Conservation (phyloP, 257 asterid genomes). For the Solanum bulbocastanum region DNA sequence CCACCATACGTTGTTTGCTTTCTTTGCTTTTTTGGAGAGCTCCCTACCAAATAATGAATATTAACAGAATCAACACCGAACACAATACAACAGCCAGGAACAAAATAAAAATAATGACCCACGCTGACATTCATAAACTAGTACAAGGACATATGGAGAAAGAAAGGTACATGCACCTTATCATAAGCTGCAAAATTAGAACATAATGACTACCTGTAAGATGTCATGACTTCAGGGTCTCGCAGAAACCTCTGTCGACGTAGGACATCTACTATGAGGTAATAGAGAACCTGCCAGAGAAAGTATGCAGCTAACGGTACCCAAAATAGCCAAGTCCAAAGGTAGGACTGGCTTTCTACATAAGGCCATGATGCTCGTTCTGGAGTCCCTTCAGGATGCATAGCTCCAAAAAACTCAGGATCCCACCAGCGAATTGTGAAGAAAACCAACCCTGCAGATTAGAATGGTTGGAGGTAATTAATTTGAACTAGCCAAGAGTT, state of each 20-base stretch:
- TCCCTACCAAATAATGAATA: conserved; percentile 31
- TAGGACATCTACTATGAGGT: conserved; percentile 79
- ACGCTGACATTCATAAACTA: background rate
- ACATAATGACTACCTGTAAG: conserved; percentile 58
- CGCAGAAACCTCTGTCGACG: conserved; percentile 76
- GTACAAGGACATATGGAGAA: background rate
- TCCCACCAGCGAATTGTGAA: conserved; percentile 99
- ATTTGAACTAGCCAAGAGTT: background rate
- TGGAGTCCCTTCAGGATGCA: conserved; percentile 75
- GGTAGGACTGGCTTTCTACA: conserved; percentile 58
- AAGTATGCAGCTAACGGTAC: conserved; percentile 75
- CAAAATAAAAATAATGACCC: background rate
- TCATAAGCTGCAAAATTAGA: background rate
- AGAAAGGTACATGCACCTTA: background rate
- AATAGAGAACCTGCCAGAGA: conserved; percentile 86
- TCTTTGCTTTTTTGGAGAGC: conserved; percentile 86
- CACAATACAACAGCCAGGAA: background rate
- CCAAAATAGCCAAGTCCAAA: conserved; percentile 92
- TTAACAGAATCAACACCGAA: background rate
- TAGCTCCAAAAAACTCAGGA: conserved; percentile 69
- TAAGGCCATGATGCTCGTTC: conserved; percentile 77
- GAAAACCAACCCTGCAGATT: conserved; percentile 74
- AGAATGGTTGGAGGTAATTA: background rate
- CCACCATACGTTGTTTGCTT: conserved; percentile 94
- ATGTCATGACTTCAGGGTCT: conserved; percentile 98